Evolutionary conservation across 2,329 filamentous ascomycete species (phyloP).

Genomic region (Thelonectria olida): DNA sequence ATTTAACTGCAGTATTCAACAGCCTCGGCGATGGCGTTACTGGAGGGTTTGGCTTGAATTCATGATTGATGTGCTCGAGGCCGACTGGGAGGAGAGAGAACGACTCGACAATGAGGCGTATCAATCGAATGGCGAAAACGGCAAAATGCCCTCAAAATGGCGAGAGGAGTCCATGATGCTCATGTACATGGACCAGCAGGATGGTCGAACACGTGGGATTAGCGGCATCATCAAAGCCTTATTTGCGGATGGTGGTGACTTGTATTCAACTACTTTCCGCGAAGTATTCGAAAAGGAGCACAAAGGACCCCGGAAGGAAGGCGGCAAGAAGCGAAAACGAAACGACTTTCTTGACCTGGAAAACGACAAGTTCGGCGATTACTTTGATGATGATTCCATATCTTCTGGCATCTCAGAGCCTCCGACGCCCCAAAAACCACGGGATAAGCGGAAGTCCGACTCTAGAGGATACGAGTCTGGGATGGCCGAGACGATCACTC

Average conservation of each 20-base stretch:
- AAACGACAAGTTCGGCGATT: slow-evolving; percentile 68
- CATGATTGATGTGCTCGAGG: slow-evolving; percentile 80
- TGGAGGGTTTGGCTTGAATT: slow-evolving; percentile 85
- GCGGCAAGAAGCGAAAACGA: slow-evolving; percentile 61
- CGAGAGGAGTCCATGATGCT: slow-evolving; percentile 67
- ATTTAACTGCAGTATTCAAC: slow-evolving; percentile 83
- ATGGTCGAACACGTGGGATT: slow-evolving; percentile 55
- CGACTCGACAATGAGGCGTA: slow-evolving; percentile 54
- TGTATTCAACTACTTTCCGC: slow-evolving; percentile 63
- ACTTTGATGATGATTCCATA: slow-evolving; percentile 65
- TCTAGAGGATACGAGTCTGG: slow-evolving; percentile 36
- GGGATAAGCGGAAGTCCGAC: slow-evolving; percentile 32
- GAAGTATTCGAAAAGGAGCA: slow-evolving; percentile 75
- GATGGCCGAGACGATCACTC: slow-evolving; percentile 62
- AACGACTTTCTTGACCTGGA: slow-evolving; percentile 62
- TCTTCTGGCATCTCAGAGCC: slow-evolving; percentile 58
- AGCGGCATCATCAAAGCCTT: slow-evolving; percentile 72
- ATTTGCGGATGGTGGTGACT: slow-evolving; percentile 70
- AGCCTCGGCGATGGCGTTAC: slow-evolving; percentile 79
- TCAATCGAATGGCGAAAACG: slow-evolving; percentile 30
- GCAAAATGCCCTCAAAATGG: slow-evolving; percentile 38
- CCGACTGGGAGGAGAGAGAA: slow-evolving; percentile 70
- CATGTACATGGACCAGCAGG: slow-evolving; percentile 63
- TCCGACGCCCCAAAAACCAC: slow-evolving; percentile 53
- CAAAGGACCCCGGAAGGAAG: slow-evolving; percentile 49